Evolutionary conservation across 768 basidiomycete genomes (phyloP).

Genomic region (Trametes elegans): DNA sequence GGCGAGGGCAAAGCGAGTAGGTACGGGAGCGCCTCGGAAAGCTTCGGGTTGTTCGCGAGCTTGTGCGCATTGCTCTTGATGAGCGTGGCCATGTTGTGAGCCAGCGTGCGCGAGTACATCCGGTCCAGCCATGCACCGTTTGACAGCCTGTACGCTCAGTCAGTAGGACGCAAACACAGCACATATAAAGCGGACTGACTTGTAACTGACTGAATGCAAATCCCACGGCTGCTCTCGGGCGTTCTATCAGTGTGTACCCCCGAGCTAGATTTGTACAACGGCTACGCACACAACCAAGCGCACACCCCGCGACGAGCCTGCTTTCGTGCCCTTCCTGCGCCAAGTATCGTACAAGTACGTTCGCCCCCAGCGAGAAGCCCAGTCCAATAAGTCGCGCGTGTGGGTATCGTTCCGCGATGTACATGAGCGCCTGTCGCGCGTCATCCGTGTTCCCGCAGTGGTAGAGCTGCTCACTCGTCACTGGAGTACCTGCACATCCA

Average conservation of each 20-base stretch:
- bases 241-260: not conserved
- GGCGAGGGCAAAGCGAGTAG: conserved; percentile 1
- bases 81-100: conserved; percentile 55
- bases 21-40: conserved; percentile 7
- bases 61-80: conserved; percentile 48
- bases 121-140: conserved; percentile 29
- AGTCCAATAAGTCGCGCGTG: conserved; percentile 81
- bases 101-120: conserved; percentile 47
- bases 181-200: not conserved
- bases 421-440: conserved; percentile 73
- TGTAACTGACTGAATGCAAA: conserved; percentile 5
- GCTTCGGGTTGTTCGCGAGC: conserved; percentile 32
- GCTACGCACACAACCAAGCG: conserved; percentile 61
- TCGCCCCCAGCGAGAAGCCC: conserved; percentile 92
- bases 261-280: not conserved
- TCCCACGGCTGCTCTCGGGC: not conserved
- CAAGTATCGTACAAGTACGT: conserved; percentile 84
- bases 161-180: not conserved
- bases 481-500: conserved; percentile 82
- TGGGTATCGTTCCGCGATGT: conserved; percentile 71
- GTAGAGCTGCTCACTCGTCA: conserved; percentile 82
- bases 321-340: conserved; percentile 73
- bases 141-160: conserved; percentile 43
- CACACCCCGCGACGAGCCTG: conserved; percentile 64
- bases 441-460: conserved; percentile 91